Conservation (phyloP, 208 protist species). For the Baffinella frigidus region DNA sequence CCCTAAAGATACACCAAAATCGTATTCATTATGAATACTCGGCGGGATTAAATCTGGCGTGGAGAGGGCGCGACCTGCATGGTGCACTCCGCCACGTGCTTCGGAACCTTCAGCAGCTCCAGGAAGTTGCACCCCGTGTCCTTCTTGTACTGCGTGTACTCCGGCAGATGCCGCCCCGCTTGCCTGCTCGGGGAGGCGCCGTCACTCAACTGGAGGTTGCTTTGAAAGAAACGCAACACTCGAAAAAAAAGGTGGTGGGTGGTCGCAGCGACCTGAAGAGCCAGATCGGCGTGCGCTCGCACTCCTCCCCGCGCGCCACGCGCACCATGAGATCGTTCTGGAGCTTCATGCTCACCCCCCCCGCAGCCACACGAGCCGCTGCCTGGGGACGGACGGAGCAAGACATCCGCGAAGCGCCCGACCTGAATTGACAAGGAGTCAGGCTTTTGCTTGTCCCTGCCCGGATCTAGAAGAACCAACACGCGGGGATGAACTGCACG, state of each 20-base stretch:
- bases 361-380: too few species aligned
- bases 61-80: too few species aligned
- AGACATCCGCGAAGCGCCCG: too few species aligned
- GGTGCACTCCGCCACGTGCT: slow-evolving; percentile 67
- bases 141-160: slow-evolving; percentile 68
- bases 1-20: too few species aligned
- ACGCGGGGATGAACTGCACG: too few species aligned
- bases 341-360: too few species aligned
- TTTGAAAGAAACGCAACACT: not conserved
- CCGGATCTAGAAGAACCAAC: too few species aligned
- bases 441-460: too few species aligned
- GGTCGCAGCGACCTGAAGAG: slow-evolving; percentile 61
- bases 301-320: slow-evolving; percentile 42
- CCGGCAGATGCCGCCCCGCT: slow-evolving; percentile 67
- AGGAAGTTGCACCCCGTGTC: slow-evolving; percentile 65
- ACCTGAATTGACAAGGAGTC: too few species aligned
- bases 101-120: slow-evolving; percentile 64
- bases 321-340: slow-evolving; percentile 61
- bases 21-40: too few species aligned
- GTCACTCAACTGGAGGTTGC: not conserved
- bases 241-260: not conserved
- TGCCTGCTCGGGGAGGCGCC: not conserved
- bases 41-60: too few species aligned
- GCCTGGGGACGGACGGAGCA: too few species aligned
- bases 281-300: slow-evolving; percentile 59